Conservation (phyloP, 176 grass and related monocot species). For the Typha latifolia region DNA sequence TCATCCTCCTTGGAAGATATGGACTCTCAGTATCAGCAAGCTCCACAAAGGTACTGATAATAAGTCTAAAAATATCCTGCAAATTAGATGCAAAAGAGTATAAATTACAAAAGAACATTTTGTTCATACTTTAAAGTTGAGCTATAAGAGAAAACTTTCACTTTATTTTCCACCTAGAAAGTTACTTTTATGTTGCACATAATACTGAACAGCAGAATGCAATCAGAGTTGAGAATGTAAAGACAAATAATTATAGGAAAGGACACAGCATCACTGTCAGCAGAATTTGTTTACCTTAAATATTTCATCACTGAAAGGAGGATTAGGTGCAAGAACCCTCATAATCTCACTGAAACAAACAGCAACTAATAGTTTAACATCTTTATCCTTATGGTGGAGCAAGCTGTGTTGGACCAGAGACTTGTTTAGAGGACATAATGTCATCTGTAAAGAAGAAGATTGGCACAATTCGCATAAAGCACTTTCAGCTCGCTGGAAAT, state of each 20-base stretch:
- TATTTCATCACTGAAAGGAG: constrained; percentile 74
- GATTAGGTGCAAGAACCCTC: constrained; percentile 76
- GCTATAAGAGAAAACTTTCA: background rate
- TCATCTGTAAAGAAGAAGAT: constrained; percentile 48
- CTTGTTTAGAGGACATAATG: constrained; percentile 53
- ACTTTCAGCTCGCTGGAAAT: constrained; percentile 79
- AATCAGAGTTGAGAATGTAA: background rate
- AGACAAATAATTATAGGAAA: background rate
- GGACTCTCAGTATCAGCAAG: constrained; percentile 70
- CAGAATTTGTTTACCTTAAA: constrained; percentile 61
- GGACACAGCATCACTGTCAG: background rate
- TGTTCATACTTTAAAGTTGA: background rate
- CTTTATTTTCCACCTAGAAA: background rate
- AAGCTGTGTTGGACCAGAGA: constrained; percentile 61
- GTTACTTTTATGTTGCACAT: background rate
- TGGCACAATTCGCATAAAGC: constrained; percentile 68
- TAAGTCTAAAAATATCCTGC: constrained; percentile 90
- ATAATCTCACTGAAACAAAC: constrained; percentile 90
- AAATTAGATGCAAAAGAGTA: constrained; percentile 22
- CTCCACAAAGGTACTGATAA: constrained; percentile 70
- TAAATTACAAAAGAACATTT: background rate
- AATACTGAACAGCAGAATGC: background rate
- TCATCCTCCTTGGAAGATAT: constrained; percentile 83
- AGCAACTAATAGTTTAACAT: constrained; percentile 80
- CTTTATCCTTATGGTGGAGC: constrained; percentile 83